Base-by-base conservation (phyloP, 78 protist genomes). In the Pigoraptor vietnamica region DNA sequence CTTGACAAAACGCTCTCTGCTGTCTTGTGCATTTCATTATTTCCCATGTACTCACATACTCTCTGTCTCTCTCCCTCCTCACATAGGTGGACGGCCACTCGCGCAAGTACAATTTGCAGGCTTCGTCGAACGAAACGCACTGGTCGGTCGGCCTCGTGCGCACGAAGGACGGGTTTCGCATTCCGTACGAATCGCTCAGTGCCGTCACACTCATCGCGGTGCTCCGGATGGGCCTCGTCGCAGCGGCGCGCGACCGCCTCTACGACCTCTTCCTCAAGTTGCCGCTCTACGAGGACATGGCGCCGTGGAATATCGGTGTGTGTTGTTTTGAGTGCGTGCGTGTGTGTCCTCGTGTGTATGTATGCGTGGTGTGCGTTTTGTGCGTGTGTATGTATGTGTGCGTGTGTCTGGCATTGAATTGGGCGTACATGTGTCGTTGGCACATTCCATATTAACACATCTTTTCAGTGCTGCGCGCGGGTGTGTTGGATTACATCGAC, bases 261-360 rank as follows among this genome's bases (percentile, higher is more conserved):
- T 87, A 87, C 79, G 90, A 25, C 55, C 0, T 14, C 37, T 87
- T 87, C 37, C 79, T 87, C 37, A 0, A 0, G 40, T 1, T 87
- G 90, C 40, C 40, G 23, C 40, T 87, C 24, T 87, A 39, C 21
- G 89, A 86, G 48, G 90, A 87, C 21, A 87, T 87, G 90, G 90
- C 90, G 79, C 90, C 90, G 55, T 87, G 90, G 90, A 87, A 87
- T 36, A 87, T 87, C 39, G 88, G 56, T 79, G 32, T 79, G 84
- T 25, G 84, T 14, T 2, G 1, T 2, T 79, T 79, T 79, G 21
- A 25, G 21, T 79, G 21, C 14, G 84, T 79, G 84, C 10, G 67
- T 48, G 67, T 48, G 67, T 48, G 67, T 48, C 29, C 14, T 6
- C 14, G 67, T 48, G 67, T 48, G 67, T 48, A 21, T 48, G 67